These are phyloP conservation scores for Suhomyces prunicola DNA, from an alignment of 805 yeast species.

Conservation along the genomic window DNA sequence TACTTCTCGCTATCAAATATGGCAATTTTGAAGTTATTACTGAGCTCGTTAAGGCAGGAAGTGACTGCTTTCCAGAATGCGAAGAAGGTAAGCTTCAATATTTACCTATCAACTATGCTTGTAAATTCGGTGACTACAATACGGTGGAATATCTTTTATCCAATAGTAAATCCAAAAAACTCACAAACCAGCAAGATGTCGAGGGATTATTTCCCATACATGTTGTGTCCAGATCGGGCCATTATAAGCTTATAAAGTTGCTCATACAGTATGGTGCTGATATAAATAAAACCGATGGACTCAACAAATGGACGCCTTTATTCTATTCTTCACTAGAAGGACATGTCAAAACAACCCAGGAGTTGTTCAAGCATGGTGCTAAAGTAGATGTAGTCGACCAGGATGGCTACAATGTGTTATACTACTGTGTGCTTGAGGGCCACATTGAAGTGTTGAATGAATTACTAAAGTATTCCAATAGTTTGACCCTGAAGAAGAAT, in stretches of 20 bases:
- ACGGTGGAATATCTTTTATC: conserved; percentile 63
- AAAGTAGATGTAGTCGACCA: conserved; percentile 67
- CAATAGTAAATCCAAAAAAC: conserved; percentile 20
- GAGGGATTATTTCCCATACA: conserved; percentile 89
- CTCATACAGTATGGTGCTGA: conserved; percentile 68
- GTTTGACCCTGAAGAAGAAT: neutral
- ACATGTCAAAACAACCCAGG: conserved; percentile 64
- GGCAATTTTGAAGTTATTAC: conserved; percentile 48
- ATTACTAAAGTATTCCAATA: conserved; percentile 43
- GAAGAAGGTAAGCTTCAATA: conserved; percentile 58
- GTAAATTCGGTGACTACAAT: conserved; percentile 74
- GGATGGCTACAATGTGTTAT: conserved; percentile 74
- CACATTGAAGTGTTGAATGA: conserved; percentile 77
- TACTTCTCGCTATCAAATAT: conserved; percentile 72
- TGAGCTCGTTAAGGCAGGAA: conserved; percentile 31
- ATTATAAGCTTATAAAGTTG: conserved; percentile 61
- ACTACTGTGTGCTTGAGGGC: conserved; percentile 93
- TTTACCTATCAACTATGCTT: conserved; percentile 80
- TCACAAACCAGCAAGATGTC: conserved; percentile 61
- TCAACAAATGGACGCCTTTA: conserved; percentile 91
- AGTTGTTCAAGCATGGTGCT: conserved; percentile 72
- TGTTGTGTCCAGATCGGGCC: conserved; percentile 84
- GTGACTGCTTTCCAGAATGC: conserved; percentile 41
- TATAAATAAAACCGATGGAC: conserved; percentile 75
- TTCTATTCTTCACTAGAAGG: conserved; percentile 90